A percentile compares a stretch with the other conserved stretches of the same genome.
phyloP scores from a whole-genome alignment of 108 stramenopile species.

The Bacterosira constricta region DNA sequence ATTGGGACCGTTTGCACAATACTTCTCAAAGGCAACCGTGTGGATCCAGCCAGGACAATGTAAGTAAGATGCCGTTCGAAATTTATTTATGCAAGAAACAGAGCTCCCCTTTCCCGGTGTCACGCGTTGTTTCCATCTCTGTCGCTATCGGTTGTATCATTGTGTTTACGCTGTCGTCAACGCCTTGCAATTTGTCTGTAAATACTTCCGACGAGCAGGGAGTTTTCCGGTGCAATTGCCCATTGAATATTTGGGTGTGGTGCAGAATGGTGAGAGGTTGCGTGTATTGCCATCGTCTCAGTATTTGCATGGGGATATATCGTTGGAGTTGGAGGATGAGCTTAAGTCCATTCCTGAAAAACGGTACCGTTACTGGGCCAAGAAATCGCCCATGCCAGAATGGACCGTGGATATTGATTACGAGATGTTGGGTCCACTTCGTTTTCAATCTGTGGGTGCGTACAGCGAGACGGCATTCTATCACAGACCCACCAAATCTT shows the following conservation, averaged over 20 bases:
- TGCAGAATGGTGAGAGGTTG: constrained; percentile 53
- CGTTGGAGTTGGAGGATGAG: constrained; percentile 31
- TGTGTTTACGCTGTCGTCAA: no score
- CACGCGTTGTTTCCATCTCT: no score
- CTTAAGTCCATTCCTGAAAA: constrained; percentile 1
- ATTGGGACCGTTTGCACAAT: constrained; percentile 78
- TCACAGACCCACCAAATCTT: constrained; percentile 75
- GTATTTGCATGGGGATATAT: constrained; percentile 33
- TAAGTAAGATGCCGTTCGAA: no score
- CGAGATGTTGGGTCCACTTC: constrained; percentile 79
- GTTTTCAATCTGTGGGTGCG: constrained; percentile 83
- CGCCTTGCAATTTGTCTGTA: no score
- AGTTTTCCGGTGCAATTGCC: constrained; percentile 78
- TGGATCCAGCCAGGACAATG: constrained; percentile 92
- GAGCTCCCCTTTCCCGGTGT: no score
- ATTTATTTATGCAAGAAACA: no score
- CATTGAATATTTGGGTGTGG: constrained; percentile 68
- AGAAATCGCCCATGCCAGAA: constrained; percentile 59
- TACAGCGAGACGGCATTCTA: constrained; percentile 90
- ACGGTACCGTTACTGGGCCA: constrained; percentile 38
- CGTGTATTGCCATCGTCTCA: constrained; percentile 57
- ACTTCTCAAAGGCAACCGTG: constrained; percentile 79
- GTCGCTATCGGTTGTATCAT: no score
- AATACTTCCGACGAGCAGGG: no score
- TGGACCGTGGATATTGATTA: constrained; percentile 85